These are phyloP conservation scores for Domatiomyces globalis DNA, from an alignment of 2,329 filamentous ascomycete genomes.

Conservation along the genomic window DNA sequence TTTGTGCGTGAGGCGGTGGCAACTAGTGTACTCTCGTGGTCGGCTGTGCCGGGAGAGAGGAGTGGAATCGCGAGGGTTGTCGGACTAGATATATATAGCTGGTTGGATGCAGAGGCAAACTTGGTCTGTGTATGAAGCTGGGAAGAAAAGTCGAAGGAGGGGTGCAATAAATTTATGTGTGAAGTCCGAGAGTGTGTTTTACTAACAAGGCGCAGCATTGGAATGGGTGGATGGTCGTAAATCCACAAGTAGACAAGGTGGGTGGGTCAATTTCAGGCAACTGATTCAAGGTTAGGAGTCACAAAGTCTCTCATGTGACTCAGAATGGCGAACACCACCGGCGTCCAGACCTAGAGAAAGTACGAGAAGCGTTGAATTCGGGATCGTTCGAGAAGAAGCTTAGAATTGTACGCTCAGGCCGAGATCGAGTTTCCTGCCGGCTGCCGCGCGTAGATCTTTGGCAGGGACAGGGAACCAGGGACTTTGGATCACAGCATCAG, in stretches of 20 bases:
- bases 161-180: neutral
- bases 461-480: neutral
- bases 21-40: too few relatives aligned
- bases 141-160: neutral
- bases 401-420: neutral
- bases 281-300: too few relatives aligned
- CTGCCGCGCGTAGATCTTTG: neutral
- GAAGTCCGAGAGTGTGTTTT: neutral
- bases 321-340: neutral
- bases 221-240: neutral
- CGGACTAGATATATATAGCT: neutral
- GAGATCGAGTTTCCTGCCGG: too few relatives aligned
- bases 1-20: too few relatives aligned
- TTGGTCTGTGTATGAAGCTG: neutral
- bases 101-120: too few relatives aligned
- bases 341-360: neutral
- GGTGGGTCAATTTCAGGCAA: neutral
- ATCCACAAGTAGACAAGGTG: neutral
- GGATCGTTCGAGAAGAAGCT: neutral
- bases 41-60: neutral
- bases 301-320: neutral
- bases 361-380: neutral
- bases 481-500: neutral
- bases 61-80: neutral
- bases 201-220: neutral